Base-by-base conservation (phyloP, 1,284 basidiomycete genomes). In the Volvariella volvacea region DNA sequence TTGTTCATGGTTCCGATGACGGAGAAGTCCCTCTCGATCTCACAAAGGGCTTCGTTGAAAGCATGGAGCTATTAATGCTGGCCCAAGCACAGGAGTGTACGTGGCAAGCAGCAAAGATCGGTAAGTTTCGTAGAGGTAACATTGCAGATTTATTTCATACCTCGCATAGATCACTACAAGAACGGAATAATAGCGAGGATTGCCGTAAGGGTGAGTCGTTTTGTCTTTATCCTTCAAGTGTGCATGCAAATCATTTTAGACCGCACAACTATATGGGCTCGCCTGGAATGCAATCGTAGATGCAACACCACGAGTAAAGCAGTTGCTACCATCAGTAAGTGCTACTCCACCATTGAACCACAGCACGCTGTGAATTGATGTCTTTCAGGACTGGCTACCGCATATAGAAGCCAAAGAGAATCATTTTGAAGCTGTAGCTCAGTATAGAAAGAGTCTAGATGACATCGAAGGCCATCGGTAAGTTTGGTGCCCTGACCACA, bases 81-180 rank as follows among this genome's bases (percentile, higher is more conserved):
- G 92, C 92, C 0, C 92, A 98, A 65, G 94, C 93, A 0, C 94
- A 98, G 57, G 95, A 99, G 67, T 96, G 92, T 57, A 90, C 85
- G 44, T 98, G 95, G 94, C 93, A 96, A 60, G 81, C 88, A 53
- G 94, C 92, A 4, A 85, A 88, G 50, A 66, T 91, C 50, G 88
- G 92, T 90, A 58, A 57, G 64, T 54, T 15, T 25, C 32, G 34
- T 14, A 30, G 34, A 40, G 62, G 56, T 31, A 39, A 44, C 22
- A 19, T 9, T 21, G 14, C 12, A 37, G 31, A 38, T 33, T 16
- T 30, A 22, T 28, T 36, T 45, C 31, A 51, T 38, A 17, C 20
- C 19, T 34, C 44, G 58, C 33, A 19, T 44, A 91, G 85, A 82
- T 60, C 68, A 82, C 49, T 72, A 84, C 65, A 93, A 91, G 67